phyloP scores from a whole-genome alignment of 2,329 filamentous ascomycete genomes.

The Acephala macrosclerotiorum region DNA sequence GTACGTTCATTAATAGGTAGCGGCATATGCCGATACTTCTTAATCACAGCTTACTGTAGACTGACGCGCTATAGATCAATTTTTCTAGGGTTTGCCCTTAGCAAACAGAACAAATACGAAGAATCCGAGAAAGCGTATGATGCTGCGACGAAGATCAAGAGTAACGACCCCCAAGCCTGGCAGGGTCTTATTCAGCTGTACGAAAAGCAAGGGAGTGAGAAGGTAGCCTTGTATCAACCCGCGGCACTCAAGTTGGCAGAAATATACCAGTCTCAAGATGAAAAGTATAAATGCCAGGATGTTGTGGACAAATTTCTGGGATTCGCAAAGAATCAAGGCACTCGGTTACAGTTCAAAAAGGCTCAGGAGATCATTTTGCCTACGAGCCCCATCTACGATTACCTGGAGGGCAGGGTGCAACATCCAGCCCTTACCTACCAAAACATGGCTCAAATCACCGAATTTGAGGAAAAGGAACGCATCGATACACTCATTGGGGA shows the following conservation, averaged over 20 bases:
- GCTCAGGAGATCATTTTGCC: slow-evolving; percentile 82
- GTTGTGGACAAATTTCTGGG: slow-evolving; percentile 82
- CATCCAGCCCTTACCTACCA: slow-evolving; percentile 83
- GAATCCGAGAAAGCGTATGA: slow-evolving; percentile 81
- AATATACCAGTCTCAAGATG: slow-evolving; percentile 73
- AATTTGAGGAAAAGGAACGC: slow-evolving; percentile 84
- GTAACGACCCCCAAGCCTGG: slow-evolving; percentile 84
- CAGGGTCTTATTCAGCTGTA: slow-evolving; percentile 88
- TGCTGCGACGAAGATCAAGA: slow-evolving; percentile 74
- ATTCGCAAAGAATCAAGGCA: slow-evolving; percentile 76
- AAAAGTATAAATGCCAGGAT: slow-evolving; percentile 68
- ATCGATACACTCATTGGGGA: slow-evolving; percentile 93
- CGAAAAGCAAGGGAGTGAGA: slow-evolving; percentile 75
- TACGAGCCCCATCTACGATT: slow-evolving; percentile 79
- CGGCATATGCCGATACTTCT: not conserved
- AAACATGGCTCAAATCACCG: slow-evolving; percentile 82
- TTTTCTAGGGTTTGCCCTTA: slow-evolving; percentile 86
- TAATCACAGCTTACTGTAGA: no score
- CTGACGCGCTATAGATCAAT: slow-evolving; percentile 63
- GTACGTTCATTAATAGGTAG: slow-evolving; percentile 49
- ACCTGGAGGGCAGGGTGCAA: slow-evolving; percentile 83
- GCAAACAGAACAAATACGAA: slow-evolving; percentile 75
- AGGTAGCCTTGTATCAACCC: slow-evolving; percentile 76
- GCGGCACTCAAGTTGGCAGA: slow-evolving; percentile 77
- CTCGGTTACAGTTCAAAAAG: slow-evolving; percentile 75